phyloP scores from a whole-genome alignment of 345 rosid species.

The Eutrema japonicum region DNA sequence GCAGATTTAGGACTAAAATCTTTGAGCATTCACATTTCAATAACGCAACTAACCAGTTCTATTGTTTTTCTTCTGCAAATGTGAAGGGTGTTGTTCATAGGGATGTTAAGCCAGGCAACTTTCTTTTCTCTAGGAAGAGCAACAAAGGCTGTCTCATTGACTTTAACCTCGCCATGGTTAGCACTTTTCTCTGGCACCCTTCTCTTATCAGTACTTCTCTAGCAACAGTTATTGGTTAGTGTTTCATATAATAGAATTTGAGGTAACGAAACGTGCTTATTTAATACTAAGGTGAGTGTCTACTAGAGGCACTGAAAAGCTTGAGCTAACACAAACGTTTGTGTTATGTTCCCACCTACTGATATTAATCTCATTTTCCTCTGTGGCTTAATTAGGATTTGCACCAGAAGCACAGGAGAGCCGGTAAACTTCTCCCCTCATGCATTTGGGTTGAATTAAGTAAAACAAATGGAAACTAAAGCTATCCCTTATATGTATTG shows the following conservation, averaged over 20 bases:
- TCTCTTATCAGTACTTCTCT: conserved; percentile 16
- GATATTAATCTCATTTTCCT: conserved; percentile 11
- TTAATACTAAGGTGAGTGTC: conserved; percentile 15
- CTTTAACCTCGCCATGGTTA: conserved; percentile 94
- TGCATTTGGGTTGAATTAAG: conserved; percentile 14
- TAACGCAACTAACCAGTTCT: conserved; percentile 16
- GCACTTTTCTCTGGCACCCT: conserved; percentile 36
- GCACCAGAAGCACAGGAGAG: conserved; percentile 65
- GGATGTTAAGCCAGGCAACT: conserved; percentile 98
- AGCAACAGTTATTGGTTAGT: neutral
- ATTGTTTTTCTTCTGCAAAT: conserved; percentile 25
- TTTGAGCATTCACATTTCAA: conserved; percentile 4
- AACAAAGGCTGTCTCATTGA: conserved; percentile 89
- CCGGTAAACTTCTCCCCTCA: conserved; percentile 52
- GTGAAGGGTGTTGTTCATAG: conserved; percentile 86
- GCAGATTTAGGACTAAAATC: neutral
- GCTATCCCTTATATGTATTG: conserved; percentile 29
- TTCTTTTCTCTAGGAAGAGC: conserved; percentile 80
- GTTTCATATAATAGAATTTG: conserved; percentile 23
- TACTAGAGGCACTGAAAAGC: conserved; percentile 24
- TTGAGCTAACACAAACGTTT: conserved; percentile 6
- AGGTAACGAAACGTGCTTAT: conserved; percentile 8
- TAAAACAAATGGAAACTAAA: conserved; percentile 32
- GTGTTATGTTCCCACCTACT: conserved; percentile 16
- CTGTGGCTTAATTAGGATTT: conserved; percentile 59